These are phyloP conservation scores for Diaporthe sp. DNA, from an alignment of 2,329 filamentous ascomycete genomes.

Conservation along the genomic window DNA sequence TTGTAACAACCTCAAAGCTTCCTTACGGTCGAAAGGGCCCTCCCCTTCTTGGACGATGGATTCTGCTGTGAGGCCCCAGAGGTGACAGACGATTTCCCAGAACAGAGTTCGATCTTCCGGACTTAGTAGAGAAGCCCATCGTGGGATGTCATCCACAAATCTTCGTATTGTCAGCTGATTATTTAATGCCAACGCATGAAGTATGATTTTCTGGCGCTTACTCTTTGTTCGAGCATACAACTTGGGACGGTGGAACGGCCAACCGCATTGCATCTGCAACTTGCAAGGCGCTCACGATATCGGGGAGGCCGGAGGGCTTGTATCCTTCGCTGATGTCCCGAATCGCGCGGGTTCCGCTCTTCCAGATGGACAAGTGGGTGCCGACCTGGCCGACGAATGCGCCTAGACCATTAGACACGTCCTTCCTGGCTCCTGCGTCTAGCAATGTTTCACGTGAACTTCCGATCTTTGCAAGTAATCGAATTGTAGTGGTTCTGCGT, in stretches of 20 bases:
- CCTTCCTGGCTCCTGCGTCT: not conserved
- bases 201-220: not conserved
- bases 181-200: accelerated
- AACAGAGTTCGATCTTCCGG: not conserved
- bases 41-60: too few relatives aligned
- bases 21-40: too few relatives aligned
- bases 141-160: not conserved
- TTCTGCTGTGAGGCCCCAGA: not conserved
- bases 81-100: not conserved
- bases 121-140: not conserved
- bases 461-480: not conserved
- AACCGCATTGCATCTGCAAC: not conserved
- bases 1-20: not conserved
- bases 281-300: not conserved
- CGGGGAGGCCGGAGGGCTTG: not conserved
- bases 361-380: not conserved
- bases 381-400: not conserved
- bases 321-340: not conserved
- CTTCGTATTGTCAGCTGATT: not conserved
- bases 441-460: not conserved
- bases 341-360: not conserved
- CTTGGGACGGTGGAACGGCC: not conserved
- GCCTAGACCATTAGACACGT: not conserved
- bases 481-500: accelerated
- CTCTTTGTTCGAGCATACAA: not conserved